A percentile compares a stretch with the other conserved stretches of the same genome.
These are phyloP conservation scores for Globisporangium lucens DNA, from an alignment of 352 stramenopile genomes.

Conservation along the genomic window DNA sequence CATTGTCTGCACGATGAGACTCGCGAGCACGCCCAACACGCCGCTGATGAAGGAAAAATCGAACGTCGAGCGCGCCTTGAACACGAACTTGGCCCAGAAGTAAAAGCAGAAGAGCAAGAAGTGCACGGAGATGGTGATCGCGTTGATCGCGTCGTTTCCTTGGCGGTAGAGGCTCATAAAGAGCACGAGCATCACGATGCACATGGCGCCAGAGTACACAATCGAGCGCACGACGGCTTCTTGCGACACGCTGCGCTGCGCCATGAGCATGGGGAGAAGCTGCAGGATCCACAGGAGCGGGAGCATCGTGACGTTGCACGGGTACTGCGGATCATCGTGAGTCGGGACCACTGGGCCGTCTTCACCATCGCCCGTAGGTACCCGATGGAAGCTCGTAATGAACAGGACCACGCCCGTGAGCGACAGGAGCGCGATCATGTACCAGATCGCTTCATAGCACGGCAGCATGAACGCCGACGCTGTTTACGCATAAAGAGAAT, in stretches of 20 bases:
- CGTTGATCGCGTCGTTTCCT: conserved; percentile 41
- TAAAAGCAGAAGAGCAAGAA: conserved; percentile 63
- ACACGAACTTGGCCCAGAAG: conserved; percentile 77
- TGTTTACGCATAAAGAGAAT: conserved; percentile 19
- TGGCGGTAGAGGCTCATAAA: conserved; percentile 60
- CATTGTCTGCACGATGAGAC: conserved; percentile 52
- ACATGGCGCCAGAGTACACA: conserved; percentile 60
- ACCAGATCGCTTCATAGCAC: conserved; percentile 85
- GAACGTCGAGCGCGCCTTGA: conserved; percentile 73
- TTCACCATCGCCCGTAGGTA: conserved; percentile 11
- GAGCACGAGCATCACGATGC: conserved; percentile 51
- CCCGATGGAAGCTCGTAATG: conserved; percentile 42
- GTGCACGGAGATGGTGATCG: conserved; percentile 52
- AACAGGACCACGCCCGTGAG: conserved; percentile 50
- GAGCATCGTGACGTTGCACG: conserved; percentile 52
- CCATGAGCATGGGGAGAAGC: conserved; percentile 82
- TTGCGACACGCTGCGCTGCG: conserved; percentile 76
- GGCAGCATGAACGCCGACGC: conserved; percentile 86
- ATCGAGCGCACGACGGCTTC: conserved; percentile 72
- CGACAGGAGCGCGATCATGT: conserved; percentile 65
- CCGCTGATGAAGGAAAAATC: conserved; percentile 80
- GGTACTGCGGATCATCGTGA: conserved; percentile 33
- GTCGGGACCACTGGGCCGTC: conserved; percentile 18
- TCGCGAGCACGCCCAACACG: conserved; percentile 39
- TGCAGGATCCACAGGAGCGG: conserved; percentile 76